These are phyloP conservation scores for Leishmania mexicana DNA, from an alignment of 208 protist genomes.

Conservation along the genomic window DNA sequence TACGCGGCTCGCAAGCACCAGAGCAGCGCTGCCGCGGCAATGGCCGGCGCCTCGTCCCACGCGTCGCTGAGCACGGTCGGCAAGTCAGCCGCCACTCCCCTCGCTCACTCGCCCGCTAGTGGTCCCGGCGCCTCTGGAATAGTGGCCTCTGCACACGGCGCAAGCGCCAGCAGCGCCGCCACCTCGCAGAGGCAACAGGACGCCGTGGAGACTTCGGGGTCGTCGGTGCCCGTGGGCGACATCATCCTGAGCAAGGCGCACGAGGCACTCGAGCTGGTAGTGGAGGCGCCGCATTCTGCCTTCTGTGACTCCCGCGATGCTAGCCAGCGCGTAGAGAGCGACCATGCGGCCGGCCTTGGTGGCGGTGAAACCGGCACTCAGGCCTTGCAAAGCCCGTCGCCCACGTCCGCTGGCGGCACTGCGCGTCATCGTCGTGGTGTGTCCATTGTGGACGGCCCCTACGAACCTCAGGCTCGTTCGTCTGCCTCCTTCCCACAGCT, in stretches of 20 bases:
- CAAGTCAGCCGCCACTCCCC: background rate
- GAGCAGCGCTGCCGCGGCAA: constrained; percentile 14
- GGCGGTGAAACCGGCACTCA: background rate
- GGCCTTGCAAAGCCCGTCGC: constrained; percentile 4
- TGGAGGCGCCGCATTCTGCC: background rate
- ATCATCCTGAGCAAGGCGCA: constrained; percentile 64
- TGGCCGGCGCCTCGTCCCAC: background rate
- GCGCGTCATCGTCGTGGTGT: background rate
- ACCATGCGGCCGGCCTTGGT: background rate
- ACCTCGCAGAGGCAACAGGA: constrained; percentile 2
- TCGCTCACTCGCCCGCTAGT: background rate
- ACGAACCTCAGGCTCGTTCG: background rate
- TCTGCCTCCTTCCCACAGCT: background rate
- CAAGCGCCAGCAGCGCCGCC: background rate
- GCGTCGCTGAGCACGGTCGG: constrained; percentile 11
- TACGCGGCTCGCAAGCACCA: constrained; percentile 75
- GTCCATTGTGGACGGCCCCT: constrained; percentile 9
- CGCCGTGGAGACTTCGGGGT: constrained; percentile 8
- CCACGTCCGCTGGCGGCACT: background rate
- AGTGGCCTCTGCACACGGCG: background rate
- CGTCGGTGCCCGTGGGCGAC: constrained; percentile 47
- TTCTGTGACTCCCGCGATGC: background rate
- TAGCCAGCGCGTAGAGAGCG: background rate
- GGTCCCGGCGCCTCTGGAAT: constrained; percentile 6
- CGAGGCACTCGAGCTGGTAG: constrained; percentile 45